Percentiles rank a stretch among this genome's conserved stretches.
Conservation (phyloP, 371 early-diverging fungal genomes). For the Mucor saturninus region DNA sequence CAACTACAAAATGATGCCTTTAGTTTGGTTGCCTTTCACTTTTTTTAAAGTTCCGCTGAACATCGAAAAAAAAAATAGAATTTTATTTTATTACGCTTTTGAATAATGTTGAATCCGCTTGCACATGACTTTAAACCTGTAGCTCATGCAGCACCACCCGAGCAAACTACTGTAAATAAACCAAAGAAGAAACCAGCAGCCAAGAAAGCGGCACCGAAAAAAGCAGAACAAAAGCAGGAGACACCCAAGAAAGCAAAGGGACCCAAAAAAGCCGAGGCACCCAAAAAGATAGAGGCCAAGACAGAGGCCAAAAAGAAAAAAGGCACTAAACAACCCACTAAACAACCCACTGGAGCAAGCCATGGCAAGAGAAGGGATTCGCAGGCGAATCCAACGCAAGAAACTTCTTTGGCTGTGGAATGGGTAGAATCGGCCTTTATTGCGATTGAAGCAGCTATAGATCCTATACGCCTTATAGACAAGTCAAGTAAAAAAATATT, state of each 20-base stretch:
- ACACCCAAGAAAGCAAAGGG: background rate
- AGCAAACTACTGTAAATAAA: background rate
- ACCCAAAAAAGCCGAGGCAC: background rate
- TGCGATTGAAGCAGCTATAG: conserved; percentile 43
- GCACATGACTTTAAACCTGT: conserved; percentile 18
- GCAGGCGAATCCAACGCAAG: background rate
- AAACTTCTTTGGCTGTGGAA: background rate
- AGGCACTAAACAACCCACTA: background rate
- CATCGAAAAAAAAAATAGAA: too few species aligned
- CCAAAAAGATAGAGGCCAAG: background rate
- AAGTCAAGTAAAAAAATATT: conserved; percentile 3
- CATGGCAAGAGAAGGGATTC: background rate
- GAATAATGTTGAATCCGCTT: conserved; percentile 19
- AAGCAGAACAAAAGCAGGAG: too few species aligned
- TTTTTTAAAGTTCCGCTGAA: too few species aligned
- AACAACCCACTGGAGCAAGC: background rate
- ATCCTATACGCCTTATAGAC: conserved; percentile 25
- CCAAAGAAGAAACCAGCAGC: too few species aligned
- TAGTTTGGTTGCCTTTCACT: too few species aligned
- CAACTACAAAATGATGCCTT: too few species aligned
- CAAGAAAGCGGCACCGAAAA: background rate
- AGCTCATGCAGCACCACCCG: background rate
- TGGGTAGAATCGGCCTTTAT: conserved; percentile 35
- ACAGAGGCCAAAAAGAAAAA: background rate
- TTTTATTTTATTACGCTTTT: background rate